A percentile compares a stretch with the other conserved stretches of the same genome.
These are phyloP conservation scores for Sambucus nigra DNA, from an alignment of 129 eudicot species.

Conservation along the genomic window DNA sequence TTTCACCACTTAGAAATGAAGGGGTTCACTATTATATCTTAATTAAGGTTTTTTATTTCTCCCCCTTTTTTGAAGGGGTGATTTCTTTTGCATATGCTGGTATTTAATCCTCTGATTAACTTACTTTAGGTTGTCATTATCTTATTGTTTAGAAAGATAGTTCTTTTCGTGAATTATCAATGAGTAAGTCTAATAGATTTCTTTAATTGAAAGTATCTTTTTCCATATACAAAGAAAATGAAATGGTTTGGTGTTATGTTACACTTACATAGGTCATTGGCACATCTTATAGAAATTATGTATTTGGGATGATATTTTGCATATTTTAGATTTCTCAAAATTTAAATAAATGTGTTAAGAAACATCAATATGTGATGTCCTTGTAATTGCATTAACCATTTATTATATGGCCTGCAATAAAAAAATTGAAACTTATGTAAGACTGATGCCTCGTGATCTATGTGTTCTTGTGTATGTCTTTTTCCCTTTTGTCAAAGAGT, in stretches of 20 bases:
- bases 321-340: no score
- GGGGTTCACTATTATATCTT: background rate
- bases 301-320: background rate
- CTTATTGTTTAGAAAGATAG: slow-evolving; percentile 79
- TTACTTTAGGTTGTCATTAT: slow-evolving; percentile 67
- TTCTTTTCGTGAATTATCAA: slow-evolving; percentile 69
- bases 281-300: background rate
- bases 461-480: no score
- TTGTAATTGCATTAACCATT: no score
- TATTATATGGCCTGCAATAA: no score
- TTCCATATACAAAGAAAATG: background rate
- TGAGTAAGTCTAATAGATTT: slow-evolving; percentile 37
- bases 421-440: no score
- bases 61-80: background rate
- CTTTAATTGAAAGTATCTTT: background rate
- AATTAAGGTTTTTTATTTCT: background rate
- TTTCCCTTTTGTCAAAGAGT: no score
- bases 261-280: background rate
- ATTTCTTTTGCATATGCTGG: background rate
- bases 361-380: no score
- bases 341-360: no score
- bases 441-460: no score
- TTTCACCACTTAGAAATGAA: background rate
- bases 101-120: slow-evolving; percentile 14
- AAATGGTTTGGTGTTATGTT: background rate